Evolutionary conservation across 1,284 basidiomycete species (phyloP).

Genomic region (Austroboletus niveus): DNA sequence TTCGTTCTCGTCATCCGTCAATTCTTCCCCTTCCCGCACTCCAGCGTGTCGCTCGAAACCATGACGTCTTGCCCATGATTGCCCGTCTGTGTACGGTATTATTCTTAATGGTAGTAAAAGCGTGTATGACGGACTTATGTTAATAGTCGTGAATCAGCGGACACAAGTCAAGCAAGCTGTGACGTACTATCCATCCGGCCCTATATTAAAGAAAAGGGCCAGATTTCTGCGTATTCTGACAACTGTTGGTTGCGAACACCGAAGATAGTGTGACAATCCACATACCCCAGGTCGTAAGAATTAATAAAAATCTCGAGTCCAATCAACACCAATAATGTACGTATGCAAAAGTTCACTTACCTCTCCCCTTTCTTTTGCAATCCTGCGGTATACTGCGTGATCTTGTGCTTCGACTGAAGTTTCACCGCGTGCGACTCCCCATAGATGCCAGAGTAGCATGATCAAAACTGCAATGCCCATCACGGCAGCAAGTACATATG

Average conservation of each 20-base stretch:
- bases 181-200: constrained; percentile 76
- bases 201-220: constrained; percentile 86
- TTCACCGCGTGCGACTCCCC: constrained; percentile 75
- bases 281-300: constrained; percentile 86
- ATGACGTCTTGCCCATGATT: constrained; percentile 70
- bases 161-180: neutral
- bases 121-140: constrained; percentile 64
- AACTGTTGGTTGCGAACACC: neutral
- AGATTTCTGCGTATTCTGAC: constrained; percentile 65
- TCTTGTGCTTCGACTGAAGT: constrained; percentile 93
- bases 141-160: neutral
- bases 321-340: neutral
- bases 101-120: constrained; percentile 81
- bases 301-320: constrained; percentile 72
- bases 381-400: constrained; percentile 72
- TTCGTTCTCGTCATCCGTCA: constrained; percentile 70
- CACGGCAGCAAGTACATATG: constrained; percentile 76
- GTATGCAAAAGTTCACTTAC: constrained; percentile 36
- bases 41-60: constrained; percentile 64
- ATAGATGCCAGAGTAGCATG: constrained; percentile 82
- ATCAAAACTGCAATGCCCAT: constrained; percentile 77
- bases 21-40: constrained; percentile 61
- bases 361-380: constrained; percentile 71
- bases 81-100: constrained; percentile 84
- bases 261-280: neutral